Evolutionary conservation across 371 early-diverging fungal genomes (phyloP), one percentile per base, ranked within the genome.

Genomic region (Mortierella sp.): DNA sequence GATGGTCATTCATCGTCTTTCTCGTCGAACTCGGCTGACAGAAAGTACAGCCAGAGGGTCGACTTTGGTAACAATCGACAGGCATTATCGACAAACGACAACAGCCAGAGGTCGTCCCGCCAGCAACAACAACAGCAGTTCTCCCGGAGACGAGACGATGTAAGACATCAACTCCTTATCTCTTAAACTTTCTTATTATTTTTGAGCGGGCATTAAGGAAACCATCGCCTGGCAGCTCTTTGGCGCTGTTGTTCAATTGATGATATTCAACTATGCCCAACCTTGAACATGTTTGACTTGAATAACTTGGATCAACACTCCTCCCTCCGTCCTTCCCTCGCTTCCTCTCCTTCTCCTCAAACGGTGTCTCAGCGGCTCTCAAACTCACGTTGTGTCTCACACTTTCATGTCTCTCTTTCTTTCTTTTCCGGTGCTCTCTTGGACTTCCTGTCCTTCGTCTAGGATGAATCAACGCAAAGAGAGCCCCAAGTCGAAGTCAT

Each of bases 401-500:
- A 38, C 51, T 44, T n/a, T 51, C n/a, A 65, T 51, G 35, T 18
- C 16, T 12, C 35, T 41, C 18, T 11, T 48, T 29, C n/a, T 43
- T 12, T 44, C 14, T 49, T 3, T 32, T 56, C 27, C 4, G 58
- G 60, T 32, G 18, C 32, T 58, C 32, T 60, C 7, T 21, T 27
- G 58, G 58, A 1, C 27, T 29, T 4, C 12, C 11, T 56, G 58
- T 29, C 32, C 27, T 60, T 60, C 48, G 0, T 5, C 11, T 63
- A 81, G 76, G 74, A 79, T 35, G 78, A 79, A 38, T 8, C 27
- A 6, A 14, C 48, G 8, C 79, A 75, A 29, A 75, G 68, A 11
- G 79, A 79, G 18, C 79, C 85, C 4, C 81, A 85, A 43, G 54
- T 81, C 1, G 85, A 85, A 43, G 51, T 81, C 29, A 81, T 85